Conservation (phyloP, 441 rosid genomes). For the Metrosideros polymorpha region DNA sequence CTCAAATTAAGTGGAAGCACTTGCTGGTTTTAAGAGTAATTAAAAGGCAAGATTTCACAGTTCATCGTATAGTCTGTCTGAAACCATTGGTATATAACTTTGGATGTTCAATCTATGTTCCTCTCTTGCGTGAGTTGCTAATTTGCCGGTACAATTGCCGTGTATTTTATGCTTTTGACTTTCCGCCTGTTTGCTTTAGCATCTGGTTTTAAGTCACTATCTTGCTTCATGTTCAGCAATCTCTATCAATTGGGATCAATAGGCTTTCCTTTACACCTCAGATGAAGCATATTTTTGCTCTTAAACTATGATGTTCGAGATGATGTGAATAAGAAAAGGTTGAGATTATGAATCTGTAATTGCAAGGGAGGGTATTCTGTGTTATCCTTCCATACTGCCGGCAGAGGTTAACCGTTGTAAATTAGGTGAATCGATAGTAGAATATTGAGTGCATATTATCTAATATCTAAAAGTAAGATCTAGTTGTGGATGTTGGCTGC, state of each 20-base stretch:
- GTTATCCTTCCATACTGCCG: neutral
- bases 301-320: neutral
- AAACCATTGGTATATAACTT: neutral
- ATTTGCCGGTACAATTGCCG: neutral
- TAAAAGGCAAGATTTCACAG: neutral
- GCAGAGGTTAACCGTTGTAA: neutral
- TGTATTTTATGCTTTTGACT: neutral
- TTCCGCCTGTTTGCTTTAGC: neutral
- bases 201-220: neutral
- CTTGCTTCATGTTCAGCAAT: neutral
- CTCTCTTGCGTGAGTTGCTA: neutral
- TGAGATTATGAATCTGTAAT: neutral
- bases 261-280: neutral
- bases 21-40: neutral
- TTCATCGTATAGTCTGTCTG: neutral
- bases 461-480: neutral
- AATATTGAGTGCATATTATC: neutral
- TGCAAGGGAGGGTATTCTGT: neutral
- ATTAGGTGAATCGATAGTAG: neutral
- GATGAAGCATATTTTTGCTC: neutral
- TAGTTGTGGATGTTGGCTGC: neutral
- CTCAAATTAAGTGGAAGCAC: neutral
- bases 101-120: neutral
- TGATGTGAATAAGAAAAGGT: neutral
- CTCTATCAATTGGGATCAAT: neutral